Conservation (phyloP, 345 rosid genomes). For the Nephelium lappaceum region DNA sequence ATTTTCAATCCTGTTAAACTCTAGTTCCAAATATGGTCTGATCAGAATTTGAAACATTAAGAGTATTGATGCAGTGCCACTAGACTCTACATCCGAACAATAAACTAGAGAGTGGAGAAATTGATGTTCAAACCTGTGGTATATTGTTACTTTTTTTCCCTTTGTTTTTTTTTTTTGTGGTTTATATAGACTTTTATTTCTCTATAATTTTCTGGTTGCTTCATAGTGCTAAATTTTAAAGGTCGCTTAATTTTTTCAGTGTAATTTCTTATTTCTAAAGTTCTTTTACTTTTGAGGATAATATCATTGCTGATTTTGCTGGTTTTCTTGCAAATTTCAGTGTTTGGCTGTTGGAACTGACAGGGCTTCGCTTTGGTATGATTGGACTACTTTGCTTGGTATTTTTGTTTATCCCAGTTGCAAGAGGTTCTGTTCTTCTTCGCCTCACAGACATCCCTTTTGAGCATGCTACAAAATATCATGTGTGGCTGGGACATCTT, state of each 20-base stretch:
- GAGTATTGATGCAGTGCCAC: background rate
- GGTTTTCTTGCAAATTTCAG: conserved; percentile 35
- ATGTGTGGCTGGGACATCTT: conserved; percentile 92
- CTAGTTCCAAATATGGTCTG: background rate
- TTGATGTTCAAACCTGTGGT: background rate
- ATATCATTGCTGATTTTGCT: conserved; percentile 13
- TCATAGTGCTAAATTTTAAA: background rate
- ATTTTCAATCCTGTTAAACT: background rate
- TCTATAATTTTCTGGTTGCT: background rate
- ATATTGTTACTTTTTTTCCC: background rate
- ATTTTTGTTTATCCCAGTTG: conserved; percentile 77
- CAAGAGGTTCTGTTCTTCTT: conserved; percentile 88
- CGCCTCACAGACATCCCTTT: conserved; percentile 82
- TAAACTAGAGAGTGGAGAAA: background rate
- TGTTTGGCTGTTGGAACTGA: conserved; percentile 40
- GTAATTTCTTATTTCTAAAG: background rate
- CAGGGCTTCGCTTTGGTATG: conserved; percentile 67
- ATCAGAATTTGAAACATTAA: background rate
- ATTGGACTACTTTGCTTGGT: conserved; percentile 72
- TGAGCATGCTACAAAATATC: conserved; percentile 89
- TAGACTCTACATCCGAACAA: background rate
- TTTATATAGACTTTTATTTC: background rate
- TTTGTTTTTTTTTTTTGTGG: too few species aligned
- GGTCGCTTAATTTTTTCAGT: background rate
- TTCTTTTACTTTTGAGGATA: conserved; percentile 2